Percentiles rank a stretch among this genome's conserved stretches.
phyloP scores from a whole-genome alignment of 768 basidiomycete species.

The Fomitopsis pulvina region DNA sequence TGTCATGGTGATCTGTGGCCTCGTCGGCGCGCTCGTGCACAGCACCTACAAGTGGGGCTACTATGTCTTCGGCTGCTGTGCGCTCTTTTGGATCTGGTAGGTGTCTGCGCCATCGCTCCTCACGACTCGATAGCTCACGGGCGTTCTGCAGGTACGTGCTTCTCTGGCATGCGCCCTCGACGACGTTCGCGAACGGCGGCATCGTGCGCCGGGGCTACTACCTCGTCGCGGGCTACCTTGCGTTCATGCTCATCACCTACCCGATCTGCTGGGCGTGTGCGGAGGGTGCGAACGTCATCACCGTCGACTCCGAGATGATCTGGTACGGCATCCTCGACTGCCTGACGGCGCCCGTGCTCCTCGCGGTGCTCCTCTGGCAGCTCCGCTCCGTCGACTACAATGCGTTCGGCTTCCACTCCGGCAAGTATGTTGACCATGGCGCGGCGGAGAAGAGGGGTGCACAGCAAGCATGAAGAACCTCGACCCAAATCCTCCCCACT shows the following conservation, averaged over 20 bases:
- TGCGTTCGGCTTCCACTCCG: constrained; percentile 9
- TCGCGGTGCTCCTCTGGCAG: constrained; percentile 18
- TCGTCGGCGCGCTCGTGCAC: constrained; percentile 39
- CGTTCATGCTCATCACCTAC: constrained; percentile 44
- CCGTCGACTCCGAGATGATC: constrained; percentile 41
- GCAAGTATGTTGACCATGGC: constrained; percentile 8
- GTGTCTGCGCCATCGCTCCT: constrained; percentile 16
- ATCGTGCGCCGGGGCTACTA: constrained; percentile 21
- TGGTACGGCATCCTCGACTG: constrained; percentile 40
- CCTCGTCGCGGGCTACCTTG: constrained; percentile 32
- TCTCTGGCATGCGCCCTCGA: constrained; percentile 16
- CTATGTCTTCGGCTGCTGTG: constrained; percentile 35
- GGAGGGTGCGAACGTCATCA: constrained; percentile 40
- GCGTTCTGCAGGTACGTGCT: constrained; percentile 18
- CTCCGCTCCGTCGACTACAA: constrained; percentile 16
- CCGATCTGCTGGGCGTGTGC: constrained; percentile 46
- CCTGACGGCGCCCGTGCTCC: constrained; percentile 27
- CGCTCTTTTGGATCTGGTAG: constrained; percentile 39
- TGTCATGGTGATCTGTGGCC: constrained; percentile 32
- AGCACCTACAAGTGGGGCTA: constrained; percentile 42
- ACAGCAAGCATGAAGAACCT: constrained; percentile 2
- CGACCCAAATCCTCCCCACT: too few species aligned
- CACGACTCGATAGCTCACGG: constrained; percentile 13
- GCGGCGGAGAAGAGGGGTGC: background rate
- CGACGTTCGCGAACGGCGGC: constrained; percentile 10